phyloP scores from a whole-genome alignment of 164 flowering plant species.

The Dillenia suffruticosa region DNA sequence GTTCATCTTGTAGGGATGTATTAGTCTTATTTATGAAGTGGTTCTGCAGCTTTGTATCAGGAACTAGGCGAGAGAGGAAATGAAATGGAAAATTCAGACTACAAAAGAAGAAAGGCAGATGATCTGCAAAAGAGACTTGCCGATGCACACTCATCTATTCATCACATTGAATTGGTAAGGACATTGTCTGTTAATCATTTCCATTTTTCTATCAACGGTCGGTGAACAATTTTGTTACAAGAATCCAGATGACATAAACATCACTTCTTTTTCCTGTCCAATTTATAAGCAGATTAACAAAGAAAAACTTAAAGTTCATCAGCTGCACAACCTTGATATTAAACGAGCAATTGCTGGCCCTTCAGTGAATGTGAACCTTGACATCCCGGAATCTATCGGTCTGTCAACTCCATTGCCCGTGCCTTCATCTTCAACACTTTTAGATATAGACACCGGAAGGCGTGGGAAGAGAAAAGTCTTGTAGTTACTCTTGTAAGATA shows the following conservation, averaged over 20 bases:
- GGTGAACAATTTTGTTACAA: background rate
- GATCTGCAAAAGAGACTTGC: constrained; percentile 76
- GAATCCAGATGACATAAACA: too few relatives aligned
- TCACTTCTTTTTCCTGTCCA: background rate
- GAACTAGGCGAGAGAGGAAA: constrained; percentile 75
- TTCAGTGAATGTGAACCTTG: constrained; percentile 59
- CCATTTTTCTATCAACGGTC: too few relatives aligned
- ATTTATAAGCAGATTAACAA: constrained; percentile 49
- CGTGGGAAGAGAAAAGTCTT: constrained; percentile 59
- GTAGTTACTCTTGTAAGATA: constrained; percentile 7
- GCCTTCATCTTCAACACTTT: constrained; percentile 52
- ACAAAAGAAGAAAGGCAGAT: constrained; percentile 59
- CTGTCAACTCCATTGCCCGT: constrained; percentile 34
- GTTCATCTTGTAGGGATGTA: too few relatives aligned
- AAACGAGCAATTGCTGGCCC: constrained; percentile 55
- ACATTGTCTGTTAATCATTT: background rate
- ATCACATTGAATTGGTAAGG: constrained; percentile 77
- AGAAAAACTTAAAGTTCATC: constrained; percentile 46
- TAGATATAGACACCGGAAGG: constrained; percentile 59
- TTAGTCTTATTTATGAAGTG: too few relatives aligned
- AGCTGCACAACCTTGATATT: constrained; percentile 44
- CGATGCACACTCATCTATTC: constrained; percentile 65
- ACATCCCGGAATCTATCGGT: constrained; percentile 93
- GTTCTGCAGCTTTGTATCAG: constrained; percentile 60
- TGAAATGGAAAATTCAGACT: constrained; percentile 81